Evolutionary conservation across 495 filamentous ascomycete species (phyloP), one percentile per base, ranked within the genome.

Genomic region (Articulospora tetracladia): DNA sequence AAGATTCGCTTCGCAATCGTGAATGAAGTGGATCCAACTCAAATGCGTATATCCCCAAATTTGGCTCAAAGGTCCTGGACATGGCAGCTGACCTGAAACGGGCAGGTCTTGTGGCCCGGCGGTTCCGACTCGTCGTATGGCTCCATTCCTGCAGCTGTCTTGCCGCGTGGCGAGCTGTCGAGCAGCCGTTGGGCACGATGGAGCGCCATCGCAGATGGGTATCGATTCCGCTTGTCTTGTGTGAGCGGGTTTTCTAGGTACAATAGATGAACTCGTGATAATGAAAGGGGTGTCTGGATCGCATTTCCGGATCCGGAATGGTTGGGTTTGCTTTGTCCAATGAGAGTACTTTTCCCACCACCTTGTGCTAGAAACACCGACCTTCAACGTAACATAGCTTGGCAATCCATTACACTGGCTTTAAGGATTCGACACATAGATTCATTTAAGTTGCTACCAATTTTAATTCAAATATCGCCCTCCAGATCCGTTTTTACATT

Each of bases 301-400:
- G 55, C 25, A 59, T 59, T 58, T 30, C 63, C 47, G n/a, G 11
- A 59, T 66, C 55, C 12, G 63, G 63, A 10, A 64, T 60, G 34
- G 55, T 28, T 28, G 17, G 4, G 28, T 26, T 39, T 10, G 15
- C 47, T 22, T 10, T 15, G 1, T 6, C 26, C 26, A 25, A 58
- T 32, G 8, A 51, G 8, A 44, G 20, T 3, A n/a, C 3, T 8
- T 44, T 19, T 3, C 39, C 4, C 39, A 44, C 39, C 39, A 11
- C 39, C 39, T 3, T 15, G 3, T n/a, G n/a, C 39, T 44, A 7
- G 3, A 8, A 19, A 44, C 15, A 44, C 3, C 39, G 17, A 44
- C 8, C 7, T 44, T 17, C 17, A 44, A n/a, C 3, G 39, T 44
- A 17, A 3, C 8, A 44, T 17, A 44, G 15, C 15, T 44, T 44